Evolutionary conservation across 768 basidiomycete species (phyloP).

Genomic region (Cystofilobasidium ferigula): DNA sequence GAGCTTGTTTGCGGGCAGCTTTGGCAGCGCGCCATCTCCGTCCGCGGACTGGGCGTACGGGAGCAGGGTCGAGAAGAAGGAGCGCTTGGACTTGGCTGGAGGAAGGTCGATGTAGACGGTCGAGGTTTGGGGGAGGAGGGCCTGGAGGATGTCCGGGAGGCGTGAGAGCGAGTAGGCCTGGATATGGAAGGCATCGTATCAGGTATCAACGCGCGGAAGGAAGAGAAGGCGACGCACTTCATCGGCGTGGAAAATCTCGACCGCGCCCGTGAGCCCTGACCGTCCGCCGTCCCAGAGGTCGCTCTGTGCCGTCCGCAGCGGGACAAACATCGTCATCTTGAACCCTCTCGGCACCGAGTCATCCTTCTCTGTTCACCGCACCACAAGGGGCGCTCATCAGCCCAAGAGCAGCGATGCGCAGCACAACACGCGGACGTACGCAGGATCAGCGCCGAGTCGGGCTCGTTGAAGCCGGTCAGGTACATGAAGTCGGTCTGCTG

Average conservation of each 20-base stretch:
- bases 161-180: conserved; percentile 19
- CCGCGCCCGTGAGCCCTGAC: conserved; percentile 56
- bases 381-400: not conserved
- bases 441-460: conserved; percentile 75
- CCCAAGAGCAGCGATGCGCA: conserved; percentile 20
- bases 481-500: conserved; percentile 56
- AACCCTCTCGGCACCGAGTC: conserved; percentile 61
- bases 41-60: conserved; percentile 33
- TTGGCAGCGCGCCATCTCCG: conserved; percentile 48
- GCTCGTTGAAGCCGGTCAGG: conserved; percentile 89
- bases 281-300: conserved; percentile 90
- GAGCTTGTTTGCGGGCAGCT: conserved; percentile 47
- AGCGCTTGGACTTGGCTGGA: conserved; percentile 17
- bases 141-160: conserved; percentile 3
- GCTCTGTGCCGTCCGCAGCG: conserved; percentile 58
- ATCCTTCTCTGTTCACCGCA: conserved; percentile 49
- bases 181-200: no score
- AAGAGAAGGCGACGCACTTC: conserved; percentile 44
- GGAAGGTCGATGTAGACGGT: conserved; percentile 47
- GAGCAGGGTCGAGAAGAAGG: conserved; percentile 30
- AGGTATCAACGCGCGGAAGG: no score
- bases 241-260: conserved; percentile 65
- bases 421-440: conserved; percentile 42
- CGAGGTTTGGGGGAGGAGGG: not conserved
- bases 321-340: conserved; percentile 71